Conservation (phyloP, 2,329 filamentous ascomycete genomes). For the Colletotrichum gigasporum region DNA sequence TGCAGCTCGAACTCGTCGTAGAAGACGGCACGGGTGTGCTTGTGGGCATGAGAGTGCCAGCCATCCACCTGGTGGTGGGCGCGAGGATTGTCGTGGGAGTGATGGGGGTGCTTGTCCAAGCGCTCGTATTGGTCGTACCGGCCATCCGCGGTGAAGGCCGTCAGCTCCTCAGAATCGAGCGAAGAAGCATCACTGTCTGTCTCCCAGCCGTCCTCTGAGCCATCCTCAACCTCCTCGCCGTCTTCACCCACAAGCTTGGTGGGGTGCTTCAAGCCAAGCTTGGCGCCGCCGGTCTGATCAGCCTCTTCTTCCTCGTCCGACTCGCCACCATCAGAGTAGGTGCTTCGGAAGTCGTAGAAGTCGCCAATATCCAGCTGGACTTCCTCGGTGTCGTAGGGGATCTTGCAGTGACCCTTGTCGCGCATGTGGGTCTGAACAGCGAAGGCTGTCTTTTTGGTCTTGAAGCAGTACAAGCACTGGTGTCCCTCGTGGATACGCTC, state of each 20-base stretch:
- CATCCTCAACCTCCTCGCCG: conserved; percentile 60
- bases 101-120: conserved; percentile 77
- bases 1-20: conserved; percentile 95
- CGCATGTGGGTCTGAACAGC: conserved; percentile 97
- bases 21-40: conserved; percentile 79
- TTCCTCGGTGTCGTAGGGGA: conserved; percentile 87
- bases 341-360: conserved; percentile 96
- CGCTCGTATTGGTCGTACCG: conserved; percentile 77
- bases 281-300: conserved; percentile 69
- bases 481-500: conserved; percentile 82
- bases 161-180: conserved; percentile 85
- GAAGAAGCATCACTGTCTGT: conserved; percentile 93
- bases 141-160: conserved; percentile 79
- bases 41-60: conserved; percentile 85
- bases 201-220: conserved; percentile 86
- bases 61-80: conserved; percentile 80
- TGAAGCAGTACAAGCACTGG: conserved; percentile 90
- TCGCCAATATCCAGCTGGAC: conserved; percentile 95
- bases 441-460: conserved; percentile 78
- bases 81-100: conserved; percentile 75
- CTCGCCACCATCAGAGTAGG: conserved; percentile 85
- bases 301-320: conserved; percentile 67
- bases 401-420: conserved; percentile 96
- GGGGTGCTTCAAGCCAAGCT: conserved; percentile 70
- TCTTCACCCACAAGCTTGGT: conserved; percentile 61